A percentile compares a stretch with the other conserved stretches of the same genome.
These are phyloP conservation scores for Stygiomarasmius scandens DNA, from an alignment of 1,284 basidiomycete genomes.

Conservation along the genomic window DNA sequence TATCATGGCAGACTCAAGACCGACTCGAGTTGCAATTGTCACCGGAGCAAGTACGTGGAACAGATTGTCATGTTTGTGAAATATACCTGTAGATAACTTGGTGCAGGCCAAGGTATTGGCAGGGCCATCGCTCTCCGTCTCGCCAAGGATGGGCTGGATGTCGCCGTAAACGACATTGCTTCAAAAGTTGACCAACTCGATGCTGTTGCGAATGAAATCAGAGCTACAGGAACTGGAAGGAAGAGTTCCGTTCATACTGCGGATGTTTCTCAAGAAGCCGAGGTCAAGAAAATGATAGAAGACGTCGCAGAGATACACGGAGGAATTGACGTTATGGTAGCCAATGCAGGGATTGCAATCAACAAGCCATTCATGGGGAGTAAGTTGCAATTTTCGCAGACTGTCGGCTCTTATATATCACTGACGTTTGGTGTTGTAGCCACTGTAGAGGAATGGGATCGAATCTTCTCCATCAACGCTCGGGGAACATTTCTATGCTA, in stretches of 20 bases:
- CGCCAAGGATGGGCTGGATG: slow-evolving; percentile 22
- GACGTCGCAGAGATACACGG: slow-evolving; percentile 26
- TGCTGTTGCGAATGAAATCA: slow-evolving; percentile 14
- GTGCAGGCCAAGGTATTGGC: slow-evolving; percentile 42
- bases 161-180: slow-evolving; percentile 24
- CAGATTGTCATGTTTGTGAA: slow-evolving; percentile 6
- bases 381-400: slow-evolving; percentile 6
- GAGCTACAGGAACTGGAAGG: not conserved
- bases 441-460: slow-evolving; percentile 19
- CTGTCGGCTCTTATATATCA: not conserved
- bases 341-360: slow-evolving; percentile 24
- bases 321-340: slow-evolving; percentile 32
- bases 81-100: no score
- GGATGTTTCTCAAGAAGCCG: slow-evolving; percentile 29
- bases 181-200: slow-evolving; percentile 16
- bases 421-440: not conserved
- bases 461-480: slow-evolving; percentile 17
- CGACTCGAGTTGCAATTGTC: slow-evolving; percentile 16
- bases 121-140: slow-evolving; percentile 44
- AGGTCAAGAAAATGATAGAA: slow-evolving; percentile 28
- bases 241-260: slow-evolving; percentile 17
- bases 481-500: slow-evolving; percentile 27
- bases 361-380: slow-evolving; percentile 19
- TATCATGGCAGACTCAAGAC: no score
- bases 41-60: not conserved